A percentile compares a stretch with the other conserved stretches of the same genome.
These are phyloP conservation scores for Candida adriatica DNA, from an alignment of 805 yeast genomes.

Conservation along the genomic window DNA sequence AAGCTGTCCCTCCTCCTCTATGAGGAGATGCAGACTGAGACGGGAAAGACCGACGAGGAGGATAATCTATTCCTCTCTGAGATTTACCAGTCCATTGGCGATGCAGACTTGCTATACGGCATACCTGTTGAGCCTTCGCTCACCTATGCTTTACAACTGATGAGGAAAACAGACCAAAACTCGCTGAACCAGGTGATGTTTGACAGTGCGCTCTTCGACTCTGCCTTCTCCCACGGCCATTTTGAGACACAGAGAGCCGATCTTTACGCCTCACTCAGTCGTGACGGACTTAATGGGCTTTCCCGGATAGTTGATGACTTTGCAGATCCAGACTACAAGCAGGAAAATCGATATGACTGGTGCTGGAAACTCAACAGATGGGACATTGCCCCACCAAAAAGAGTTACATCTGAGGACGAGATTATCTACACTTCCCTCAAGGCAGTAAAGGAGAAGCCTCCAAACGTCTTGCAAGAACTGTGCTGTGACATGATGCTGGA, in stretches of 20 bases:
- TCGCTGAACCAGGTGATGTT: conserved; percentile 41
- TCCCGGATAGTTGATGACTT: conserved; percentile 37
- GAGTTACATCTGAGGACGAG: conserved; percentile 33
- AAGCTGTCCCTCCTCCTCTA: conserved; percentile 29
- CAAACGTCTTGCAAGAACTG: conserved; percentile 1
- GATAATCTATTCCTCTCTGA: conserved; percentile 16
- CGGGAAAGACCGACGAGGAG: conserved; percentile 1
- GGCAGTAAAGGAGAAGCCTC: conserved; percentile 31
- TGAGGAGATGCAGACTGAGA: conserved; percentile 25
- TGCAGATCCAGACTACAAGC: conserved; percentile 6
- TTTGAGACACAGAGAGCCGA: conserved; percentile 6
- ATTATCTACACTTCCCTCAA: conserved; percentile 48
- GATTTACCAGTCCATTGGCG: conserved; percentile 50
- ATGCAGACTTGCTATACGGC: conserved; percentile 59
- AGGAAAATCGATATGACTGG: conserved; percentile 43
- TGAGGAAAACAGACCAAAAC: conserved; percentile 27
- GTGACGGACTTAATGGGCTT: conserved; percentile 52
- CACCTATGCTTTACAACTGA: conserved; percentile 39
- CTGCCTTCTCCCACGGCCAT: conserved; percentile 21
- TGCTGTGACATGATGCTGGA: conserved; percentile 15
- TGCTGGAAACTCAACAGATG: conserved; percentile 74
- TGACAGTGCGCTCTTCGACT: conserved; percentile 51
- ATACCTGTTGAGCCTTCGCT: conserved; percentile 53
- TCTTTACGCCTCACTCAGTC: conserved; percentile 34
- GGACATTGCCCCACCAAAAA: conserved; percentile 53